Evolutionary conservation across 1,284 basidiomycete genomes (phyloP), one percentile per base, ranked within the genome.

Genomic region (Leccinum angustisporum): DNA sequence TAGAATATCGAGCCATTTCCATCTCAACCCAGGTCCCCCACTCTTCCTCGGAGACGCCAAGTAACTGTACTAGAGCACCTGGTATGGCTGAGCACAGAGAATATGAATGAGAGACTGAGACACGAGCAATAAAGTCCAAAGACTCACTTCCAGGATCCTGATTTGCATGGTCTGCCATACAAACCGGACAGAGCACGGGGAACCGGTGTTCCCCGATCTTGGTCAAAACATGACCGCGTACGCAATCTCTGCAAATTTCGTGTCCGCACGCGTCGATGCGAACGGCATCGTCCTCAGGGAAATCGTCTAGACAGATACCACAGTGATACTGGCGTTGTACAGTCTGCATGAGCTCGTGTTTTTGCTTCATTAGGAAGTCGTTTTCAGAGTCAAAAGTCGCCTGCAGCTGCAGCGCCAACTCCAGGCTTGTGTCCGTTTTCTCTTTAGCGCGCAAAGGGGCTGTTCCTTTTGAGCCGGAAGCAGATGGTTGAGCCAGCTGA

Each of bases 151-250:
- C 78, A 50, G 79, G 78, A n/a, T 77, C 74, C 34, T 66, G 56
- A n/a, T 69, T 67, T 43, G 54, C 66, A 52, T 68, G 69, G 21
- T 75, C 71, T 6, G 78, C 74, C 25, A 74, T 69, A 65, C 87
- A 89, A 2, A 76, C 70, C 0, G 88, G 87, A 67, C 87, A 89
- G 7, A 82, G 66, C 14, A 88, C 82, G 0, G 87, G 86, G 65
- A 82, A 88, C 9, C 79, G 78, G 61, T 80, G 80, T 51, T 86
- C 81, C 8, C 75, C 68, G 30, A 89, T 74, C 67, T 83, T 83
- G 11, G 77, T 70, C 6, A 66, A 66, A 25, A 85, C 75, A 64
- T 86, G 80, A 3, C 72, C 68, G 30, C 74, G 74, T 10, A 84
- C 67, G 65, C 88, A 90, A 4, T 77, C 72, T 60, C 84, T 78